Evolutionary conservation across 2,329 filamentous ascomycete genomes (phyloP).

Genomic region (Penicillium corylophilum): DNA sequence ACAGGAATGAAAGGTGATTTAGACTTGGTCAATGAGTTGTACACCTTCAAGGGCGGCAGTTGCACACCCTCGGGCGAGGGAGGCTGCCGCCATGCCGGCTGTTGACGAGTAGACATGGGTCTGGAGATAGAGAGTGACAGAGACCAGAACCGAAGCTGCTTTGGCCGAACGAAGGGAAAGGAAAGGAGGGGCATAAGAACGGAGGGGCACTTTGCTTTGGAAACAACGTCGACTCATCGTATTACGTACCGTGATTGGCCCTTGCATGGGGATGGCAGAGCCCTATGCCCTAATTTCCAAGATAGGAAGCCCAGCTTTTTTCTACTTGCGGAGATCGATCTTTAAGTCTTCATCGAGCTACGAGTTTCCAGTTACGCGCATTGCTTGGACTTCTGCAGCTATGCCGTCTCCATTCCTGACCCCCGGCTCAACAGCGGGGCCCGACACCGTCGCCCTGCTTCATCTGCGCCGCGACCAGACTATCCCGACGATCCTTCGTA

Average conservation of each 20-base stretch:
- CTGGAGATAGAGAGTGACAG: constrained; percentile 18
- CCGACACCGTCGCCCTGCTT: constrained; percentile 73
- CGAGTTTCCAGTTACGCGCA: background rate
- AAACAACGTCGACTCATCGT: constrained; percentile 11
- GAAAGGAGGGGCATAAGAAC: constrained; percentile 20
- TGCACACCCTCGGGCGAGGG: constrained; percentile 30
- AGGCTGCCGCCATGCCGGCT: constrained; percentile 48
- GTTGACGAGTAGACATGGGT: constrained; percentile 39
- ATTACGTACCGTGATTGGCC: constrained; percentile 23
- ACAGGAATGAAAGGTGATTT: constrained; percentile 74
- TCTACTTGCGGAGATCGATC: constrained; percentile 15
- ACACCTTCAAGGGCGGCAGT: constrained; percentile 66
- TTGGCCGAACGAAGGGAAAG: constrained; percentile 22
- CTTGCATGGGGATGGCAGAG: constrained; percentile 6
- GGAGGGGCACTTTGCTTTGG: constrained; percentile 1
- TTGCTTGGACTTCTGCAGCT: background rate
- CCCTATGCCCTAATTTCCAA: constrained; percentile 27
- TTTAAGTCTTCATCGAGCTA: background rate
- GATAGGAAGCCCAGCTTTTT: constrained; percentile 19
- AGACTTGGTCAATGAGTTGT: constrained; percentile 74
- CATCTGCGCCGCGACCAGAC: constrained; percentile 86
- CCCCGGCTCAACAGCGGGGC: constrained; percentile 61
- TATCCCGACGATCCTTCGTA: constrained; percentile 69
- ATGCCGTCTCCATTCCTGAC: constrained; percentile 75
- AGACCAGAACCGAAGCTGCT: constrained; percentile 20